Evolutionary conservation across 352 stramenopile genomes (phyloP).

Genomic region (Globisporangium lucens): DNA sequence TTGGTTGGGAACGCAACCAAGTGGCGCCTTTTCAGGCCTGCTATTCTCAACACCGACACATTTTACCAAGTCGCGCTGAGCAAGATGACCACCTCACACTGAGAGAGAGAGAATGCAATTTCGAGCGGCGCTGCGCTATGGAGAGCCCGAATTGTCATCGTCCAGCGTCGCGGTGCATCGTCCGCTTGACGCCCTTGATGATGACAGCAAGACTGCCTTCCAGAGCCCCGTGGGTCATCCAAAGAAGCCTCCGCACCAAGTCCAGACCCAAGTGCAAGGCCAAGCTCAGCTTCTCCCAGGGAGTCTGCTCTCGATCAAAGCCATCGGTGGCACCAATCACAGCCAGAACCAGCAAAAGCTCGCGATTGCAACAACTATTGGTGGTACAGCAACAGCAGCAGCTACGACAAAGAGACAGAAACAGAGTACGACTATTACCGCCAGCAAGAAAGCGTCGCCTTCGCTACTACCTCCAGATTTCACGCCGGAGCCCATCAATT

Average conservation of each 20-base stretch:
- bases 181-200: not conserved
- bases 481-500: slow-evolving; percentile 52
- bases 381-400: not conserved
- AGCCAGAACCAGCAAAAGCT: not conserved
- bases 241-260: slow-evolving; percentile 11
- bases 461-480: not conserved
- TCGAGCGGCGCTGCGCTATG: not conserved
- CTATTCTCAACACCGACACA: not conserved
- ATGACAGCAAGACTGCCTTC: not conserved
- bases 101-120: slow-evolving; percentile 11
- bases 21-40: not conserved
- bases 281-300: not conserved
- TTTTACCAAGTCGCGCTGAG: not conserved
- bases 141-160: not conserved
- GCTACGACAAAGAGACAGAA: not conserved
- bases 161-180: not conserved
- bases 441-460: not conserved
- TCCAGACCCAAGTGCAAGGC: not conserved
- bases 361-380: not conserved
- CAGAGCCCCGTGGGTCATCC: not conserved
- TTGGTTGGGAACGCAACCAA: not conserved
- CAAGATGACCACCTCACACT: not conserved
- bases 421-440: not conserved
- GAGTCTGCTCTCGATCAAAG: slow-evolving; percentile 10
- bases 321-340: slow-evolving; percentile 4